Conservation (phyloP, 306 rosid genomes). For the Prunus padus region DNA sequence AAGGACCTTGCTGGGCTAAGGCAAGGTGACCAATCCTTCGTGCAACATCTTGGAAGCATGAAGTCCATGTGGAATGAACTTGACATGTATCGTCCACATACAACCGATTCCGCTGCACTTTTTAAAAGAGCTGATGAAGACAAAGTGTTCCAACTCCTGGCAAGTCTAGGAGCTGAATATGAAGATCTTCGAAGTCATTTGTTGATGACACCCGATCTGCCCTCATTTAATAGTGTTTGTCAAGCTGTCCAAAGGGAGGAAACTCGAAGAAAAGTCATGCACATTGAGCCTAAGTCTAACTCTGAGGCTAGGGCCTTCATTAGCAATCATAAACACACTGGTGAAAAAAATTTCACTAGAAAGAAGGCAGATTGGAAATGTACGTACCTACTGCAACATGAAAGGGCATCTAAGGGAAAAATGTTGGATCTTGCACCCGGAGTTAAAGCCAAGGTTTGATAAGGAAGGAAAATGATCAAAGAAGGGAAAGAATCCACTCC, state of each 20-base stretch:
- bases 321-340: too few relatives aligned
- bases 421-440: too few relatives aligned
- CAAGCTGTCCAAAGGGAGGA: slow-evolving; percentile 8
- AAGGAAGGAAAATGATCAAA: too few relatives aligned
- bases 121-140: neutral
- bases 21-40: neutral
- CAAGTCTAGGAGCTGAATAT: neutral
- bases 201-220: neutral
- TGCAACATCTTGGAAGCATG: neutral
- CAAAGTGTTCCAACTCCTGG: neutral
- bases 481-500: too few relatives aligned
- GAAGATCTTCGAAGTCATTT: slow-evolving; percentile 3
- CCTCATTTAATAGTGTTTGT: neutral
- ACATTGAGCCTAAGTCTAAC: too few relatives aligned
- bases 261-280: slow-evolving; percentile 7
- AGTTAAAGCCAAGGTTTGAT: too few relatives aligned
- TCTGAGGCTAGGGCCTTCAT: neutral
- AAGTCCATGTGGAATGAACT: neutral
- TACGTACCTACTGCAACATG: too few relatives aligned
- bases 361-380: too few relatives aligned
- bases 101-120: neutral
- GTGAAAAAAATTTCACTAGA: too few relatives aligned
- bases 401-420: too few relatives aligned
- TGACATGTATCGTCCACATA: neutral
- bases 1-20: neutral